Percentiles rank a stretch among this genome's conserved stretches.
These are phyloP conservation scores for Suillus ampliporus DNA, from an alignment of 768 basidiomycete species.

Conservation along the genomic window DNA sequence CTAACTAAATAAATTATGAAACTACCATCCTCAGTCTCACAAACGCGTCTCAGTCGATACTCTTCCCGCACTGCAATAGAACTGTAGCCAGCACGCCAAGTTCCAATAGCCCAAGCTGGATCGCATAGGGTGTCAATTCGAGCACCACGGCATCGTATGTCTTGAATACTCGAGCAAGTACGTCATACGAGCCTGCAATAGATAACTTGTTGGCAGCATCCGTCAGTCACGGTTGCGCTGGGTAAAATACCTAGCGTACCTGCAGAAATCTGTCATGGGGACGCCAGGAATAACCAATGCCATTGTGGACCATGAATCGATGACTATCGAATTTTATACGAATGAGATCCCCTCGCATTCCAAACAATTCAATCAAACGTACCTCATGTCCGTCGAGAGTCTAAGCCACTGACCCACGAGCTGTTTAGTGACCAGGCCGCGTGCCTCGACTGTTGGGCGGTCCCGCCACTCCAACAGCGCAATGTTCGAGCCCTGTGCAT, in stretches of 20 bases:
- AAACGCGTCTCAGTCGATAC: conserved; percentile 52
- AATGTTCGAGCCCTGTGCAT: conserved; percentile 49
- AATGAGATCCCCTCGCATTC: not conserved
- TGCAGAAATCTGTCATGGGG: conserved; percentile 59
- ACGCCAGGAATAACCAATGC: conserved; percentile 58
- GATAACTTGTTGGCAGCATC: conserved; percentile 48
- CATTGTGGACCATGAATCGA: conserved; percentile 58
- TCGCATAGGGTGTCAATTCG: conserved; percentile 60
- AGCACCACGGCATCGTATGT: conserved; percentile 51
- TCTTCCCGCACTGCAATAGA: conserved; percentile 65
- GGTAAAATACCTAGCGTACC: conserved; percentile 41
- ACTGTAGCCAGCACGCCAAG: conserved; percentile 54
- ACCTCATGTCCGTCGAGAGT: conserved; percentile 54
- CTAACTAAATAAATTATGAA: conserved; percentile 1
- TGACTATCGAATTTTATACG: conserved; percentile 28
- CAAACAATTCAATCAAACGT: conserved; percentile 22
- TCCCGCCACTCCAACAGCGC: conserved; percentile 63
- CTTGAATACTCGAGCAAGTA: conserved; percentile 58
- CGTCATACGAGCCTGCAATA: conserved; percentile 42
- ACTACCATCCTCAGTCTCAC: not conserved
- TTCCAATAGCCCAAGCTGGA: conserved; percentile 61
- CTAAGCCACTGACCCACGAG: conserved; percentile 57
- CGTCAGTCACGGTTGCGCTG: conserved; percentile 2
- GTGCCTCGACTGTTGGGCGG: conserved; percentile 58
- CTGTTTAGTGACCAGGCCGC: conserved; percentile 54